Evolutionary conservation across 2,329 filamentous ascomycete species (phyloP), one percentile per base, ranked within the genome.

Genomic region (Neodidymelliopsis sp.): DNA sequence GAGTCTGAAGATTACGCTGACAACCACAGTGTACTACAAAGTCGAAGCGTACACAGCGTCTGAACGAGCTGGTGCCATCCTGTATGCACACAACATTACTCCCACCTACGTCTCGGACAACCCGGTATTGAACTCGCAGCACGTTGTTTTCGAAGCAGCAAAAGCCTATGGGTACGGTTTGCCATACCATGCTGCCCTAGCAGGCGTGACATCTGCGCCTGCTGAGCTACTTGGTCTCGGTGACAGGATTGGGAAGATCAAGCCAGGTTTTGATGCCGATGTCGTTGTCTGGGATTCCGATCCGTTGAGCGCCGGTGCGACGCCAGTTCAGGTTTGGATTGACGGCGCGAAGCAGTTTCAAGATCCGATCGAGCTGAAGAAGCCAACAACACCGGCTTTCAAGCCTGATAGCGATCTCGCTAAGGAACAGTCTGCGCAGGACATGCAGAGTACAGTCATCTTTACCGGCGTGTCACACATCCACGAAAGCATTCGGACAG

Each of bases 61-160:
- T 9, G 84, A 88, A 65, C 82, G 82, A 50, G 85, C 86, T 2
- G 86, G 85, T 19, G 88, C 87, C 64, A 77, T 84, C 4, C 77
- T 89, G 0, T 84, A 84, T 57, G 85, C 88, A 16, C 78, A 82
- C 46, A 85, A 83, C 19, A 75, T 89, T 23, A 87, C 84, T 0
- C 79, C 84, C 1, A 81, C 87, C 16, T 88, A 89, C 12, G 46
- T 49, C 11, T 49, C 46, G 9, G 46, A 49, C n/a, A 49, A 89
- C 63, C 86, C 86, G 0, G 85, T 88, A 0, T 69, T 88, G 43
- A 88, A 88, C 57, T 85, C 85, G 1, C 86, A 88, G 66, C 85
- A 88, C 54, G 84, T 89, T 3, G 74, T 88, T 1, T 86, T 87
- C 36, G 86, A 79, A 57, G 76, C 76, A 4, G 74, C 75, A 2